These are phyloP conservation scores for Cercis canadensis DNA, from an alignment of 306 rosid species.

Conservation along the genomic window DNA sequence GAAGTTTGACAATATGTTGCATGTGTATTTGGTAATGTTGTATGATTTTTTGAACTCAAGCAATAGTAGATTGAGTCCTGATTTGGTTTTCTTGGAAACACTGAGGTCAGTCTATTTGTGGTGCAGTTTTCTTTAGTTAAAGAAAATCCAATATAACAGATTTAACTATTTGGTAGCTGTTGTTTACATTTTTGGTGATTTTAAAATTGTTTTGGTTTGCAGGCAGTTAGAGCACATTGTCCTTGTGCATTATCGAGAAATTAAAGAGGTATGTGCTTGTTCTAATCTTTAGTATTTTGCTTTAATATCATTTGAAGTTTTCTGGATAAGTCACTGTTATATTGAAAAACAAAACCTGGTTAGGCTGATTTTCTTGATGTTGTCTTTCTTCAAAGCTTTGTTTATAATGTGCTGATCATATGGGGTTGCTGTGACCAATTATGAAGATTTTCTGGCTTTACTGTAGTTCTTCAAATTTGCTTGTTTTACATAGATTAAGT, in stretches of 20 bases:
- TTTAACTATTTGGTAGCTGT: too few relatives aligned
- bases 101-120: constrained; percentile 5
- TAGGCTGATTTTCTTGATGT: constrained; percentile 14
- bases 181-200: constrained; percentile 3
- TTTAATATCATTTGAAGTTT: constrained; percentile 9
- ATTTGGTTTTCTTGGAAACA: not conserved
- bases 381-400: constrained; percentile 15
- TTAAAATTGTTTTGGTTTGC: constrained; percentile 40
- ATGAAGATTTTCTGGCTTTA: constrained; percentile 5
- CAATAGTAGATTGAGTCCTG: not conserved
- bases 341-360: constrained; percentile 8
- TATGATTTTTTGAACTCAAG: constrained; percentile 7
- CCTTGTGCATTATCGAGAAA: constrained; percentile 78
- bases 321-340: constrained; percentile 23
- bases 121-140: not conserved
- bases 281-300: constrained; percentile 7
- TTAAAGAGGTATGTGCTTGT: constrained; percentile 58
- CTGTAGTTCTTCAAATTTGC: constrained; percentile 11
- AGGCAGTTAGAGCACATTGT: constrained; percentile 77
- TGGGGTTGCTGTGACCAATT: constrained; percentile 18
- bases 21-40: constrained; percentile 6
- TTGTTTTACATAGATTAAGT: constrained; percentile 28
- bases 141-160: not conserved
- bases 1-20: constrained; percentile 1
- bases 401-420: not conserved